These are phyloP conservation scores for Maudiozyma pseudohumilis DNA, from an alignment of 805 yeast genomes.

Conservation along the genomic window DNA sequence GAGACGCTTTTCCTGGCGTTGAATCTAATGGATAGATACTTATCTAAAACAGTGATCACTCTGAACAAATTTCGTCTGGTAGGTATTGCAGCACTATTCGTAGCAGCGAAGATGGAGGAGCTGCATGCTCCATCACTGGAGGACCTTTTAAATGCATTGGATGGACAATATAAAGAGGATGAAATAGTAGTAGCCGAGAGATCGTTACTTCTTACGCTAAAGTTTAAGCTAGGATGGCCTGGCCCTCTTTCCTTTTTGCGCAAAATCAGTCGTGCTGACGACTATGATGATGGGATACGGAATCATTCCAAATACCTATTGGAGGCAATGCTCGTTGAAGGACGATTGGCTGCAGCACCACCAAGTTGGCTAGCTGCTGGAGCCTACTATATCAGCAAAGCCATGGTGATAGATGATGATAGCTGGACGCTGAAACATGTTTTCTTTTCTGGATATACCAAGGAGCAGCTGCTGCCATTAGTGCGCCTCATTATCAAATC, in stretches of 20 bases:
- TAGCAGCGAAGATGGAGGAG: constrained; percentile 94
- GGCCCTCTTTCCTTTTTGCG: constrained; percentile 94
- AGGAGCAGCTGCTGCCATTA: constrained; percentile 64
- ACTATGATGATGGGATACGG: constrained; percentile 81
- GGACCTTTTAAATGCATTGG: constrained; percentile 83
- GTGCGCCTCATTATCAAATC: constrained; percentile 57
- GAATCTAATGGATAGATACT: constrained; percentile 79
- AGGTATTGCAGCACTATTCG: constrained; percentile 84
- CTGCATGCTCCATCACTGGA: constrained; percentile 84
- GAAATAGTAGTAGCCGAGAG: constrained; percentile 80
- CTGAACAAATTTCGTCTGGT: constrained; percentile 78
- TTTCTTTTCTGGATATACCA: constrained; percentile 81
- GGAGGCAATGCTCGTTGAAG: constrained; percentile 83
- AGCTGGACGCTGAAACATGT: constrained; percentile 77
- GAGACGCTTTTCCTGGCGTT: constrained; percentile 79
- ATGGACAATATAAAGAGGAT: constrained; percentile 65
- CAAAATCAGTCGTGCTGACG: constrained; percentile 90
- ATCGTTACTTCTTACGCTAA: constrained; percentile 80
- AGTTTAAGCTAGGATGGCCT: constrained; percentile 92
- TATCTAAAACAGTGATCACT: constrained; percentile 66
- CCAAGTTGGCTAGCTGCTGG: constrained; percentile 94
- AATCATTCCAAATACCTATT: constrained; percentile 83
- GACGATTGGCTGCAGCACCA: constrained; percentile 72
- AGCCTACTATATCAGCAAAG: constrained; percentile 69
- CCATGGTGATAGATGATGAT: constrained; percentile 55